Conservation (phyloP, 169 alveolate species). For the Cryptosporidium baileyi region DNA sequence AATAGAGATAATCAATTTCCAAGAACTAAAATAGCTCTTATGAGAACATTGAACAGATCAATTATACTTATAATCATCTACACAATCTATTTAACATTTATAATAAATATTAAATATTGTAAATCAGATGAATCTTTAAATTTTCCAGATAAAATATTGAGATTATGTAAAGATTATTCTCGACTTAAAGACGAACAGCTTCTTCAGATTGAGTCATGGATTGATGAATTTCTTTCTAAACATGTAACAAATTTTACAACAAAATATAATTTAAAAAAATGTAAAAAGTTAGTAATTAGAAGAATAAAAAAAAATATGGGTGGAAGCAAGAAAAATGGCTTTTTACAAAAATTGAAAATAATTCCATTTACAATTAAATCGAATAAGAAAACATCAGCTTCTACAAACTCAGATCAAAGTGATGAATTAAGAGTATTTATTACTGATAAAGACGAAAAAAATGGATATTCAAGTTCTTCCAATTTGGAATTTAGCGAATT, state of each 20-base stretch:
- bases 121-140: neutral
- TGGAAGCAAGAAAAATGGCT: neutral
- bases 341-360: neutral
- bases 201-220: neutral
- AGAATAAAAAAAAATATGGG: neutral
- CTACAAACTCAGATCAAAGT: neutral
- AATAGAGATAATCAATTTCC: too few species aligned
- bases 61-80: neutral
- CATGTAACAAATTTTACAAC: neutral
- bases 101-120: neutral
- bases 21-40: too few species aligned
- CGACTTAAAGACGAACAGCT: slow-evolving; percentile 5
- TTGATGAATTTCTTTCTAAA: neutral
- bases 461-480: too few species aligned
- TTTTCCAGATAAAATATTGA: neutral
- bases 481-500: neutral
- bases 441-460: neutral
- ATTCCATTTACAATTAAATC: neutral
- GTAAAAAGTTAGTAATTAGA: neutral
- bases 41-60: neutral
- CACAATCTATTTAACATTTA: neutral
- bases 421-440: neutral
- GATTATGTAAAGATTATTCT: slow-evolving; percentile 4
- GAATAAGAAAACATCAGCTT: neutral
- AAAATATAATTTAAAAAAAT: slow-evolving; percentile 15